Percentiles rank a stretch among this genome's conserved stretches.
These are phyloP conservation scores for Saccharum officinarum DNA, from an alignment of 176 grass and related monocot genomes.

Conservation along the genomic window DNA sequence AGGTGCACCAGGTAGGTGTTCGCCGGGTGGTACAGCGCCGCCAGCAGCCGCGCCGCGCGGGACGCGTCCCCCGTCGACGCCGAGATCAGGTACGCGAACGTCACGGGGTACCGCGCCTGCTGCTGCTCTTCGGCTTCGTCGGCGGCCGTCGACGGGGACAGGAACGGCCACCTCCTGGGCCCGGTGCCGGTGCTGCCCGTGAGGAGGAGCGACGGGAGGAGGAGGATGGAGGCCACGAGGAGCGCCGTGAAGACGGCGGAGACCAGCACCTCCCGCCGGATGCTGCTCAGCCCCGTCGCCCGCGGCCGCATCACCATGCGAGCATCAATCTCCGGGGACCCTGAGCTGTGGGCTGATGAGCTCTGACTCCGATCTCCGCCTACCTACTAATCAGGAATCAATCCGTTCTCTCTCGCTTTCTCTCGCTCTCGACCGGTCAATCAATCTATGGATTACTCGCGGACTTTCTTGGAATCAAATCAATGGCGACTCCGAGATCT, in stretches of 20 bases:
- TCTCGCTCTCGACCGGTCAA: not conserved
- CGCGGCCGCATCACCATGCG: constrained; percentile 37
- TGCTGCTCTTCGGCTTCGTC: not conserved
- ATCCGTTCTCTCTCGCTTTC: not conserved
- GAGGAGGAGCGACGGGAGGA: constrained; percentile 65
- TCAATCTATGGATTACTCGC: not conserved
- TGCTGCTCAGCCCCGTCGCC: constrained; percentile 18
- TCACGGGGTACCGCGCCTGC: constrained; percentile 51
- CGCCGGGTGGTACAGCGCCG: constrained; percentile 88
- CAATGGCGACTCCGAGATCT: constrained; percentile 16
- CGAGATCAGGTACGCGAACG: constrained; percentile 94
- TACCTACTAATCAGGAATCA: not conserved
- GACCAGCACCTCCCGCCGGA: constrained; percentile 47
- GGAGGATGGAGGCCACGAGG: constrained; percentile 72
- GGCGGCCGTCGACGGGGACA: not conserved
- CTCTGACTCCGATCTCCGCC: not conserved
- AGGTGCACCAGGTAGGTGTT: constrained; percentile 94
- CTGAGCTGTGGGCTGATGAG: not conserved
- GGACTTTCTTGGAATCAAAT: not conserved
- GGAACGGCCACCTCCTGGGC: not conserved
- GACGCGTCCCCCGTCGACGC: constrained; percentile 68
- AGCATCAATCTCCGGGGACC: constrained; percentile 20
- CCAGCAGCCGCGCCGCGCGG: constrained; percentile 58
- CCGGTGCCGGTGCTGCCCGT: constrained; percentile 24
- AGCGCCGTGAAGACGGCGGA: constrained; percentile 55